phyloP scores from a whole-genome alignment of 2,329 filamentous ascomycete species.

The Alternaria sp. region DNA sequence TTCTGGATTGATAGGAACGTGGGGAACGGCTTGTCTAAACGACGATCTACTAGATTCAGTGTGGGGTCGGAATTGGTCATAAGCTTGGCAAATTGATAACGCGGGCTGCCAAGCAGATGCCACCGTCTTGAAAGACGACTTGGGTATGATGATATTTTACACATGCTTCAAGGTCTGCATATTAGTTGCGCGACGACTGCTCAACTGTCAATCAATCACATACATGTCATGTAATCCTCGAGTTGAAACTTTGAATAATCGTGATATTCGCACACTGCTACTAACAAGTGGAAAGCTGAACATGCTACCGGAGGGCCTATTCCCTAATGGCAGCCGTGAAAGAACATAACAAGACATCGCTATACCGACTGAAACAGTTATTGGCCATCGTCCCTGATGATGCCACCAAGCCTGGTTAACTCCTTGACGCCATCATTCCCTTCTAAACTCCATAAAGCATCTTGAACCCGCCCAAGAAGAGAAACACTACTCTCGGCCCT shows the following conservation, averaged over 20 bases:
- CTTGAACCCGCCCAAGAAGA: background rate
- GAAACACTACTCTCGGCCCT: slow-evolving; percentile 41
- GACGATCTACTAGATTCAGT: slow-evolving; percentile 8
- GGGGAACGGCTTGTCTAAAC: slow-evolving; percentile 31
- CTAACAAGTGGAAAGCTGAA: slow-evolving; percentile 13
- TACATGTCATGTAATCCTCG: background rate
- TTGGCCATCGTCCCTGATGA: slow-evolving; percentile 5
- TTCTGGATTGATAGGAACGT: slow-evolving; percentile 27
- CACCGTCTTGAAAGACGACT: background rate
- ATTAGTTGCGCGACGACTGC: background rate
- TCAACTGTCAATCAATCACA: background rate
- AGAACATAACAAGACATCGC: slow-evolving; percentile 11
- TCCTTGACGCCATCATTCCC: slow-evolving; percentile 20
- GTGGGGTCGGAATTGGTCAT: slow-evolving; percentile 39
- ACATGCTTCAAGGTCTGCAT: background rate
- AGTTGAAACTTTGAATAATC: slow-evolving; percentile 14
- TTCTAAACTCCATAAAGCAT: slow-evolving; percentile 21
- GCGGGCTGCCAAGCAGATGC: slow-evolving; percentile 2
- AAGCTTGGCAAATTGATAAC: slow-evolving; percentile 29
- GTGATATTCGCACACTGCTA: slow-evolving; percentile 18
- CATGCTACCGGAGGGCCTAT: slow-evolving; percentile 9
- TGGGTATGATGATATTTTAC: background rate
- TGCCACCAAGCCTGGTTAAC: slow-evolving; percentile 5
- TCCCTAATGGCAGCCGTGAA: slow-evolving; percentile 13
- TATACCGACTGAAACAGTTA: slow-evolving; percentile 14